Evolutionary conservation across 1,284 basidiomycete species (phyloP).

Genomic region (Leucoagaricus sp.): DNA sequence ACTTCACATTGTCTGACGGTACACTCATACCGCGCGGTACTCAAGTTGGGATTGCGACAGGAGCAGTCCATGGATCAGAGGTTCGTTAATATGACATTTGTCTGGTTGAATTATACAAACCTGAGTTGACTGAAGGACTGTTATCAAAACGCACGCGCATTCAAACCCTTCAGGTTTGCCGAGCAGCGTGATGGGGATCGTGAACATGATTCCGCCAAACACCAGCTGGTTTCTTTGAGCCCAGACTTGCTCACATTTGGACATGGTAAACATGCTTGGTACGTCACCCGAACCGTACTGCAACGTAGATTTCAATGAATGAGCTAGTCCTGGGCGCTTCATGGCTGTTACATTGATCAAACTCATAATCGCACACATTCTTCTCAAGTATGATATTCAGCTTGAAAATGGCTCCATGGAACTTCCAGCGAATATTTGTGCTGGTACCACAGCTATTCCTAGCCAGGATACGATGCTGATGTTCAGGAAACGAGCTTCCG

Average conservation of each 20-base stretch:
- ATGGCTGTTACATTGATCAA: conserved; percentile 50
- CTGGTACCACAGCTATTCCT: conserved; percentile 21
- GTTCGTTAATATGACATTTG: conserved; percentile 4
- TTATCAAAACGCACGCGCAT: conserved; percentile 33
- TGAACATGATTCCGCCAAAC: conserved; percentile 22
- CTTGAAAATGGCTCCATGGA: conserved; percentile 25
- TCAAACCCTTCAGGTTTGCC: conserved; percentile 40
- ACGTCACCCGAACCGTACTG: neutral
- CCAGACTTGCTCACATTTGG: conserved; percentile 40
- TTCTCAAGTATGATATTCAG: conserved; percentile 49
- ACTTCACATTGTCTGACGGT: conserved; percentile 30
- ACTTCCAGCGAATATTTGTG: conserved; percentile 22
- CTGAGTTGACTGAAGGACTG: conserved; percentile 17
- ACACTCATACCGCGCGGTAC: conserved; percentile 25
- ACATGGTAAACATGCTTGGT: conserved; percentile 38
- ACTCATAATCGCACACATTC: conserved; percentile 42
- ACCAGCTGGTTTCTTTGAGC: conserved; percentile 36
- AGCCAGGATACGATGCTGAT: conserved; percentile 27
- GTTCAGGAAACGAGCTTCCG: conserved; percentile 25
- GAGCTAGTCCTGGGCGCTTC: conserved; percentile 39
- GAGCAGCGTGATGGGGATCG: conserved; percentile 29
- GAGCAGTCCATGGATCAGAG: conserved; percentile 23
- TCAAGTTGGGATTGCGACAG: conserved; percentile 21
- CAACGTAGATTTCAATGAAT: neutral
- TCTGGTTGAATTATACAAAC: neutral